Percentiles rank a stretch among this genome's conserved stretches.
Conservation (phyloP, 192 early-diverging fungal genomes). For the Anaeromyces robustus region DNA sequence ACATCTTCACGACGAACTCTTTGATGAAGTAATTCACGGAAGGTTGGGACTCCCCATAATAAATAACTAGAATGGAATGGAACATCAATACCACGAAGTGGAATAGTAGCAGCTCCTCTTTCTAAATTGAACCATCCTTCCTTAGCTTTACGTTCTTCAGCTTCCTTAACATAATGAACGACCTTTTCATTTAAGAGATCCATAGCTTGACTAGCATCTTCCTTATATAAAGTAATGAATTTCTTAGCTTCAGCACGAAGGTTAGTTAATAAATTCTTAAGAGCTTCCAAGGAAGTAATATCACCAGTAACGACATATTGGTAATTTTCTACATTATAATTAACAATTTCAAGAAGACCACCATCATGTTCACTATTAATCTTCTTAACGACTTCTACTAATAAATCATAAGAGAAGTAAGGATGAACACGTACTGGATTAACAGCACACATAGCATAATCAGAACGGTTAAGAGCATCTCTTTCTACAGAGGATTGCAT, state of each 20-base stretch:
- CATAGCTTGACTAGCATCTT: conserved; percentile 59
- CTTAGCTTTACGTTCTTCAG: conserved; percentile 39
- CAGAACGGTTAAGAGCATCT: conserved; percentile 58
- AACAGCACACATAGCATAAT: conserved; percentile 89
- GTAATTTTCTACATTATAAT: conserved; percentile 94
- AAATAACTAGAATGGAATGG: conserved; percentile 95
- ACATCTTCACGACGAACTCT: conserved; percentile 68
- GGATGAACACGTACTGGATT: conserved; percentile 75
- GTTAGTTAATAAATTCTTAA: conserved; percentile 69
- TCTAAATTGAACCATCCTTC: conserved; percentile 51
- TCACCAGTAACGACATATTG: conserved; percentile 90
- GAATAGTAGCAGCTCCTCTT: conserved; percentile 81
- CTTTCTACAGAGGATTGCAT: conserved; percentile 88
- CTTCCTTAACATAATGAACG: conserved; percentile 44
- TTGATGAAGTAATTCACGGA: conserved; percentile 72
- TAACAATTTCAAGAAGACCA: conserved; percentile 82
- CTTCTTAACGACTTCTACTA: conserved; percentile 63
- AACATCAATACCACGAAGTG: conserved; percentile 82
- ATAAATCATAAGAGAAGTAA: conserved; percentile 69
- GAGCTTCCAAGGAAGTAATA: conserved; percentile 60
- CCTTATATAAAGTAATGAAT: conserved; percentile 32
- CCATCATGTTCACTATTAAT: conserved; percentile 62
- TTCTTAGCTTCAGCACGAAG: conserved; percentile 59
- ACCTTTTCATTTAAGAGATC: conserved; percentile 63
- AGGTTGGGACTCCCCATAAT: conserved; percentile 76